These are phyloP conservation scores for Choanephora cucurbitarum DNA, from an alignment of 371 early-diverging fungal genomes.

Conservation along the genomic window DNA sequence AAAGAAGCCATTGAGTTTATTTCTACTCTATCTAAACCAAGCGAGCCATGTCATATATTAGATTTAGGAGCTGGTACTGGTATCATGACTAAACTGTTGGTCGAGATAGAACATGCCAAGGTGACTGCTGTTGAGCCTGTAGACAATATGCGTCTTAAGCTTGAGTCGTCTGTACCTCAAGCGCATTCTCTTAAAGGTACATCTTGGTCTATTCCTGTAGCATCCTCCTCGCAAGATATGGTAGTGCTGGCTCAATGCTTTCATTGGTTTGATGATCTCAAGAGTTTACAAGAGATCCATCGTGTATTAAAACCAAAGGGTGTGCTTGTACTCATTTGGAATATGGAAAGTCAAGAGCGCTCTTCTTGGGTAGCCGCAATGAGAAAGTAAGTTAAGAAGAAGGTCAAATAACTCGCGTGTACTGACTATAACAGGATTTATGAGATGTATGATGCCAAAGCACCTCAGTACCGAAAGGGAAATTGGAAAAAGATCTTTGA, in stretches of 20 bases:
- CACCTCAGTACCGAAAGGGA: conserved; percentile 44
- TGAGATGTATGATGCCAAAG: conserved; percentile 31
- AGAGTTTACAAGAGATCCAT: conserved; percentile 46
- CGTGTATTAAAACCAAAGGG: conserved; percentile 54
- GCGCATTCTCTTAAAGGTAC: conserved; percentile 42
- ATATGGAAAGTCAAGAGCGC: conserved; percentile 45
- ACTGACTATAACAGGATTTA: conserved; percentile 23
- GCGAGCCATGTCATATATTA: conserved; percentile 21
- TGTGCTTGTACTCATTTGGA: conserved; percentile 47
- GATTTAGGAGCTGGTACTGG: conserved; percentile 56
- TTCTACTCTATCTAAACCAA: not conserved
- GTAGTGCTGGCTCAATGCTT: conserved; percentile 59
- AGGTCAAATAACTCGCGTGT: not conserved
- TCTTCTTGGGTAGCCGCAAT: conserved; percentile 41
- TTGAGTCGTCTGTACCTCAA: conserved; percentile 25
- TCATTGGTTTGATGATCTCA: conserved; percentile 58
- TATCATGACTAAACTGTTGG: conserved; percentile 41
- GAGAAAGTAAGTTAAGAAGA: conserved; percentile 27
- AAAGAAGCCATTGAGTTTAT: conserved; percentile 24
- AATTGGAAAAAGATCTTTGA: conserved; percentile 41
- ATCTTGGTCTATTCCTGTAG: conserved; percentile 45
- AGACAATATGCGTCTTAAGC: conserved; percentile 43
- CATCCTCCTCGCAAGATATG: conserved; percentile 39
- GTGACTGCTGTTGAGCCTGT: conserved; percentile 55
- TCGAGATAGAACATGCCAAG: conserved; percentile 15